phyloP scores from a whole-genome alignment of 192 early-diverging fungal species.

The Dissophora globulifera region DNA sequence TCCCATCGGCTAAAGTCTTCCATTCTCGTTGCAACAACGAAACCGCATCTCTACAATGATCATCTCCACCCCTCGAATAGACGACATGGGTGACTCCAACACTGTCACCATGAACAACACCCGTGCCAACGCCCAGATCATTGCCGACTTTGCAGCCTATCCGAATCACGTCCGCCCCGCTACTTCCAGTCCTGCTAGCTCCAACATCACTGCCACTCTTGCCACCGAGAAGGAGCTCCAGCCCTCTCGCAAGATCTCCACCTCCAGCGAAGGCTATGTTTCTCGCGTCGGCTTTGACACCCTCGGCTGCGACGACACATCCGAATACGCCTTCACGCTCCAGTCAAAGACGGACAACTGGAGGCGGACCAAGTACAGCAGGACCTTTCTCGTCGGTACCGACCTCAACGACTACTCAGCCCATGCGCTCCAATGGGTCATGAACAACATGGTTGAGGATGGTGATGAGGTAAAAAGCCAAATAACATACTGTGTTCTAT shows the following conservation, averaged over 20 bases:
- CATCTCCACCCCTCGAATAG: constrained; percentile 41
- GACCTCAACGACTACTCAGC: constrained; percentile 65
- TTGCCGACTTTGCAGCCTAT: constrained; percentile 10
- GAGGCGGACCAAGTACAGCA: constrained; percentile 31
- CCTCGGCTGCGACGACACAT: constrained; percentile 31
- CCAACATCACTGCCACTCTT: neutral
- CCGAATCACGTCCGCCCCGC: neutral
- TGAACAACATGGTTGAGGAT: constrained; percentile 62
- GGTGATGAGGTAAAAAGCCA: constrained; percentile 58
- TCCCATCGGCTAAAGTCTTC: neutral
- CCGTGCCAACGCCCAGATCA: constrained; percentile 29
- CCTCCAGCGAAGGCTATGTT: constrained; percentile 22
- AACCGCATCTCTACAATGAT: constrained; percentile 11
- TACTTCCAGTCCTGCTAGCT: neutral
- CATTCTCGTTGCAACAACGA: neutral
- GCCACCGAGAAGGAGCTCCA: constrained; percentile 8
- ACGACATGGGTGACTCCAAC: constrained; percentile 19
- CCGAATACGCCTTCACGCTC: constrained; percentile 46
- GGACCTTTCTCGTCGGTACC: constrained; percentile 66
- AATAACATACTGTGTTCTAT: too few species aligned
- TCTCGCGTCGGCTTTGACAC: constrained; percentile 49
- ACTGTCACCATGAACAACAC: constrained; percentile 40
- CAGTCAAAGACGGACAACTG: constrained; percentile 38
- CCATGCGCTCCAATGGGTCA: constrained; percentile 63
- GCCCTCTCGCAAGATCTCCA: neutral